A percentile compares a stretch with the other conserved stretches of the same genome.
phyloP scores from a whole-genome alignment of 2,329 filamentous ascomycete genomes.

The Esteya vermicola region DNA sequence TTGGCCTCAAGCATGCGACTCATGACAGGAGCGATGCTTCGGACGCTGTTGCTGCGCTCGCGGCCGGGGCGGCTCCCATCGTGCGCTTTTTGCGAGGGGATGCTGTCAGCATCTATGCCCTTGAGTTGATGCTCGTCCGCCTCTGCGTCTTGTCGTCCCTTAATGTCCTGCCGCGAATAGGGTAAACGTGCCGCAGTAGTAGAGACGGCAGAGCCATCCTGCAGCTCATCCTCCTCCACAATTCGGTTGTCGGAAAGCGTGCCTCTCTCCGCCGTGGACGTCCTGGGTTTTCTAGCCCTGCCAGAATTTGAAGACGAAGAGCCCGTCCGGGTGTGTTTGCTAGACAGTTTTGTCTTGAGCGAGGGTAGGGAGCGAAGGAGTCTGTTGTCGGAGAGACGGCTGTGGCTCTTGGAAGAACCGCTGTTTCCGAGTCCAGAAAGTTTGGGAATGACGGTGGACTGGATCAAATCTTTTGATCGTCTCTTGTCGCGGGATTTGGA shows the following conservation, averaged over 20 bases:
- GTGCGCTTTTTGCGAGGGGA: no score
- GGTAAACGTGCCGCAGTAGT: no score
- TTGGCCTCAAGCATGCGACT: conserved; percentile 63
- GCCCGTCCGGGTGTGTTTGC: conserved; percentile 18
- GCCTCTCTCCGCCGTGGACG: no score
- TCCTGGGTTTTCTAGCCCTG: background rate
- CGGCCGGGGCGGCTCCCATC: no score
- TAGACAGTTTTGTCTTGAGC: conserved; percentile 28
- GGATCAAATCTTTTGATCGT: conserved; percentile 13
- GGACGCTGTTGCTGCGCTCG: conserved; percentile 18
- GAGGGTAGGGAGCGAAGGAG: conserved; percentile 52
- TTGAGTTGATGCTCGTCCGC: no score
- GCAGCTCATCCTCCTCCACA: conserved; percentile 15
- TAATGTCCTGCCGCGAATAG: conserved; percentile 7
- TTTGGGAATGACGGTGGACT: conserved; percentile 24
- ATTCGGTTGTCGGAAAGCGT: no score
- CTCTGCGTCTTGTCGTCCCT: conserved; percentile 8
- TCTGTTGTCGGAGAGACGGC: conserved; percentile 50
- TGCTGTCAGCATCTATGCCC: no score
- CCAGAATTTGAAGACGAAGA: no score
- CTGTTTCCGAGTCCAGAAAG: conserved; percentile 5
- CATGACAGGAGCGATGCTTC: conserved; percentile 53
- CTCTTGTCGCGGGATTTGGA: conserved; percentile 1
- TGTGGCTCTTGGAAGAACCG: conserved; percentile 31
- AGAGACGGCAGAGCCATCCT: no score